Percentiles rank a stretch among this genome's conserved stretches.
Conservation (phyloP, 805 yeast genomes). For the Scheffersomyces amazonensis region DNA sequence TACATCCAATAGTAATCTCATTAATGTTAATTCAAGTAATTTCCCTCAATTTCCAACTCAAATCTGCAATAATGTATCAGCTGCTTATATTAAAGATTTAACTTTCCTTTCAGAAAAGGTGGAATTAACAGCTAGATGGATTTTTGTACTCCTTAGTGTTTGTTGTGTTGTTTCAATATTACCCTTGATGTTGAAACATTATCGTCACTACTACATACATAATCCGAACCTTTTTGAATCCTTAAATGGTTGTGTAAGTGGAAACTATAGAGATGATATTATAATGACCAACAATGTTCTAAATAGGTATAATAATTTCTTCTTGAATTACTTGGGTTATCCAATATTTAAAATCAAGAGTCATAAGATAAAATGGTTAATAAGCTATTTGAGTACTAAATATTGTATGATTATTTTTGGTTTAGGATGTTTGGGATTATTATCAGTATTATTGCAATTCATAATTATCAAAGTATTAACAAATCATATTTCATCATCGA, state of each 20-base stretch:
- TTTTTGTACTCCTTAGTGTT: conserved; percentile 27
- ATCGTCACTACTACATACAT: background rate
- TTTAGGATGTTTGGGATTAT: conserved; percentile 56
- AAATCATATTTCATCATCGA: background rate
- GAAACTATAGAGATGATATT: background rate
- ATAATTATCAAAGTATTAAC: conserved; percentile 36
- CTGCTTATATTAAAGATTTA: background rate
- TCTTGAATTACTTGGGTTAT: conserved; percentile 7
- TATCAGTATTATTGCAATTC: conserved; percentile 53
- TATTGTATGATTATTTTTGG: conserved; percentile 49
- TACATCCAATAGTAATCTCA: conserved; percentile 12
- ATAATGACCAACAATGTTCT: conserved; percentile 3
- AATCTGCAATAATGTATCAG: background rate
- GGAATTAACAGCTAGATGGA: conserved; percentile 30
- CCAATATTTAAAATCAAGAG: conserved; percentile 8
- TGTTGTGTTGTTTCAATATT: conserved; percentile 39
- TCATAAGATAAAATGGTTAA: conserved; percentile 34
- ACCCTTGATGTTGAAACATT: conserved; percentile 23
- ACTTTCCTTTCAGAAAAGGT: conserved; percentile 24
- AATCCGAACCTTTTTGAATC: background rate
- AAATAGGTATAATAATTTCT: conserved; percentile 11
- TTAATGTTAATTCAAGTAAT: conserved; percentile 36
- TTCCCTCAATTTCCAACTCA: conserved; percentile 36
- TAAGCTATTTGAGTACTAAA: conserved; percentile 51
- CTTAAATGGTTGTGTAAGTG: background rate